Evolutionary conservation across 2,329 filamentous ascomycete species (phyloP), one percentile per base, ranked within the genome.

Genomic region (Penicillium expansum): DNA sequence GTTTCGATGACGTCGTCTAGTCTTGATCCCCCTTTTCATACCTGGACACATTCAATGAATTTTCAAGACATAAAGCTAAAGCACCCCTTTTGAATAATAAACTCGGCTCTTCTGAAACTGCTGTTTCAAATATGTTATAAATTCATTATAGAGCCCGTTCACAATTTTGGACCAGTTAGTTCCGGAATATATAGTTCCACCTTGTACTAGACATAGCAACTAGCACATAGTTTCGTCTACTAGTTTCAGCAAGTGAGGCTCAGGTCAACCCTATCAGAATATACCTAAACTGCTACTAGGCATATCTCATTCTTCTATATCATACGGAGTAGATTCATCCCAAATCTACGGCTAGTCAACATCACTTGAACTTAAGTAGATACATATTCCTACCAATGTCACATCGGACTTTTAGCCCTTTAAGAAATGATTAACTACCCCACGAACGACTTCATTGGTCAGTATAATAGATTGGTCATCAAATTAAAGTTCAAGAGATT

Each of bases 1-100:
- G 29, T 5, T 32, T 32, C 20, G 16, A 55, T 55, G 52, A 55
- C 52, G 52, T 55, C 52, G 52, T 35, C 16, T 20, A 41, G 24
- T n/a, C 30, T 33, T 33, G 29, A 11, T 22, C 27, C 22, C 43
- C 41, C 4, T 13, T 47, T 33, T n/a, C 29, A 33, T 47, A 18
- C 24, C 16, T 27, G 8, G 7, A 44, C 6, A 30, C 27, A 9
- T 3, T 7, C 5, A 22, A 16, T 45, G 8, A 16, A 22, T 16
- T 16, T 44, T 30, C 20, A 11, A 9, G 29, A 22, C 5, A 22
- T 22, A 4, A 9, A 32, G 6, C 13, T 16, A 16, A 11, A 22
- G 8, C 3, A 45, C 5, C 30, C 5, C 11, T 22, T 32, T 10
- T 32, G 1, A 11, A 10, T 33, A 24, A n/a, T 22, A 11, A 6